Conservation (phyloP, 2,329 filamentous ascomycete genomes). For the Stachybotrys chlorohalonatus region DNA sequence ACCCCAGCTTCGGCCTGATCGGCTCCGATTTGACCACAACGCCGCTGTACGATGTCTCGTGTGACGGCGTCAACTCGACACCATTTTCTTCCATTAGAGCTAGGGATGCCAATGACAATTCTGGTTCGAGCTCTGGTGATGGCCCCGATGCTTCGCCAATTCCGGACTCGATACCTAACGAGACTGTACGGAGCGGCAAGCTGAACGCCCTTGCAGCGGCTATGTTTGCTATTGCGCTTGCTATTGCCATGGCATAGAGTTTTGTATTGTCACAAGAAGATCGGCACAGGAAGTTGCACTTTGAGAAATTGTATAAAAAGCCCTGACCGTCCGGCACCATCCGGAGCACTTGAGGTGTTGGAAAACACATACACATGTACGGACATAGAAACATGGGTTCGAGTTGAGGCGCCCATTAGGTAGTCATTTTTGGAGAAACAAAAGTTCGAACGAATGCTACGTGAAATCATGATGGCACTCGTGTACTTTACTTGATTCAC, state of each 20-base stretch:
- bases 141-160: constrained; percentile 7
- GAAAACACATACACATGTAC: too few species aligned
- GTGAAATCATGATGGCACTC: too few species aligned
- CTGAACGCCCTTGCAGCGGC: constrained; percentile 22
- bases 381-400: too few species aligned
- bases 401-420: too few species aligned
- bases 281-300: too few species aligned
- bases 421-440: too few species aligned
- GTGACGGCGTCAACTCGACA: constrained; percentile 2
- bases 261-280: too few species aligned
- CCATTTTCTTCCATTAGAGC: constrained; percentile 5
- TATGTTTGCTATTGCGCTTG: constrained; percentile 18
- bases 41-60: constrained; percentile 56
- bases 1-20: constrained; percentile 64
- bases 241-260: constrained; percentile 4
- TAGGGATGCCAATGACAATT: neutral
- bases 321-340: too few species aligned
- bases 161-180: constrained; percentile 6
- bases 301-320: too few species aligned
- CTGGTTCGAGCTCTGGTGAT: constrained; percentile 8
- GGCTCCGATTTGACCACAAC: constrained; percentile 41
- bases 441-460: too few species aligned
- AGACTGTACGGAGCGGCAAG: constrained; percentile 7
- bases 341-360: too few species aligned
- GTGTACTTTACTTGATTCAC: too few species aligned